Percentiles rank a stretch among this genome's conserved stretches.
phyloP scores from a whole-genome alignment of 345 rosid genomes.

The Salix dunnii region DNA sequence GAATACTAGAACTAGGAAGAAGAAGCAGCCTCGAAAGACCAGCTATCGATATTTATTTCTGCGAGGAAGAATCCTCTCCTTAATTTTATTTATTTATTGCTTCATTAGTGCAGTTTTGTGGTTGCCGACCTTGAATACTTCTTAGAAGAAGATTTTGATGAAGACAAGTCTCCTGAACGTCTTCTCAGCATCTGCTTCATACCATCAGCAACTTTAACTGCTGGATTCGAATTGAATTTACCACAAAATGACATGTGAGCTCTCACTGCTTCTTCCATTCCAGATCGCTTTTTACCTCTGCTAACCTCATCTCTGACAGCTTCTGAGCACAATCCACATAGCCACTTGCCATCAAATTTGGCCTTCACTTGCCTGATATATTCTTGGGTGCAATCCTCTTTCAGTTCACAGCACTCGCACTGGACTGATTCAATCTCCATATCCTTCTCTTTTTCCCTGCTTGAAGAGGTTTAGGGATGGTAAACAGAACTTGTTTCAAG shows the following conservation, averaged over 20 bases:
- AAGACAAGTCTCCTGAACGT: constrained; percentile 63
- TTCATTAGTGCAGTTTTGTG: constrained; percentile 37
- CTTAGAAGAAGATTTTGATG: constrained; percentile 51
- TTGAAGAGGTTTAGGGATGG: not conserved
- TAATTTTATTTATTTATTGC: not conserved
- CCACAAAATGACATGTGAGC: constrained; percentile 95
- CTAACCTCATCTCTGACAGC: constrained; percentile 75
- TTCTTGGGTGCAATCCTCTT: constrained; percentile 85
- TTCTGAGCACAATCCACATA: constrained; percentile 93
- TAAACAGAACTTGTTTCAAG: not conserved
- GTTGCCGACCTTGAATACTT: constrained; percentile 64
- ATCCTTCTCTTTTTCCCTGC: not conserved
- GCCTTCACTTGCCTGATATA: constrained; percentile 70
- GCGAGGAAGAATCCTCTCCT: constrained; percentile 3
- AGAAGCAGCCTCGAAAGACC: constrained; percentile 20
- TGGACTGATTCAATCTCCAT: constrained; percentile 87
- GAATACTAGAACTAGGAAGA: constrained; percentile 10
- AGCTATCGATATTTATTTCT: not conserved
- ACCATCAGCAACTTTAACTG: constrained; percentile 83
- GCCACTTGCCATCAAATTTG: constrained; percentile 85
- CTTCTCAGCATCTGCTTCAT: constrained; percentile 94
- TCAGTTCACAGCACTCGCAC: constrained; percentile 88
- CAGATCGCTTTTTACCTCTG: constrained; percentile 43
- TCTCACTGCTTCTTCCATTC: constrained; percentile 76
- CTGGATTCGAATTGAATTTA: constrained; percentile 79